Base-by-base conservation (phyloP, 805 yeast genomes). In the Candida cerambycidarum region DNA sequence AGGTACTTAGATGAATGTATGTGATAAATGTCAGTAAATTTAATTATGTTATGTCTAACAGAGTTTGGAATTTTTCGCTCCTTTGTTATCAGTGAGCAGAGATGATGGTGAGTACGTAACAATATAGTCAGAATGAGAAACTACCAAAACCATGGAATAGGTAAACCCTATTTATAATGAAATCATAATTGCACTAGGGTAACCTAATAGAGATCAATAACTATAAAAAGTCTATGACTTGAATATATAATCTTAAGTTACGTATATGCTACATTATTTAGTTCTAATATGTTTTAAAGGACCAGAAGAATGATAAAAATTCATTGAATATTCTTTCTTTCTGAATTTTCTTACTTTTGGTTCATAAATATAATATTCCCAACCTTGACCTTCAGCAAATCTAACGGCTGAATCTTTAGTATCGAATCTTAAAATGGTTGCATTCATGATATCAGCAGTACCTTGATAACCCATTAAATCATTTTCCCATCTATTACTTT, bases 401-500 rank as follows among this genome's bases (percentile, higher is more conserved):
- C 77, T 76, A 45, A 83, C 70, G 27, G 96, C 96, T 31, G 86
- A 78, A 37, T 87, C 92, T 63, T 79, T 82, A 39, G 82, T 70
- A 57, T 80, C 84, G 61, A 87, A 87, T 60, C 81, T 80, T 72
- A 87, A 64, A 58, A 77, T 77, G 7, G 92, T 83, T 13, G 84
- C 89, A 67, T 86, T 85, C 85, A 88, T 83, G 65, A 80, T 82
- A 62, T 87, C 96, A 28, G 85, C 79, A 34, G 85, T 73, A 35
- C 86, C 78, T 56, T 85, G 90, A 71, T 85, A 87, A 18, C 96
- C 96, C 64, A 87, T 87, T 59, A 87, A 71, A 61, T 85, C 92
- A 64, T 87, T 87, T 60, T 87, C 96, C 95, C 95, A 87, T 60
- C 93, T 72, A 70, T 87, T 80, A 16, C 85, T 87, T 56, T 82